These are phyloP conservation scores for Pseudomassariella vexata DNA, from an alignment of 2,329 filamentous ascomycete genomes.

Conservation along the genomic window DNA sequence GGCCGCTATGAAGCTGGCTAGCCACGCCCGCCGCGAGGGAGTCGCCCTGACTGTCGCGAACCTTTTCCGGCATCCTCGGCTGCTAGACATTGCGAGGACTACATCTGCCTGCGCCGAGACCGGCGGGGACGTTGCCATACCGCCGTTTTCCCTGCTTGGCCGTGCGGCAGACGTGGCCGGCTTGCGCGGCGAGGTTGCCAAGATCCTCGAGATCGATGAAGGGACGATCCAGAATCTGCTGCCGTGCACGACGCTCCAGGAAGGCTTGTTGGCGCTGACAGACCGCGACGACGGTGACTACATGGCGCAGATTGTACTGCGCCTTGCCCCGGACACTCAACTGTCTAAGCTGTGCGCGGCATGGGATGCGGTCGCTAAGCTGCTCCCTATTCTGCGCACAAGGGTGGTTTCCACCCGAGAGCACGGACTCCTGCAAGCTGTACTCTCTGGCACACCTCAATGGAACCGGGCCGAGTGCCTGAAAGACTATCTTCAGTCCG, in stretches of 20 bases:
- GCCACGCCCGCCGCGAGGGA: conserved; percentile 33
- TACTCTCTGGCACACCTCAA: no score
- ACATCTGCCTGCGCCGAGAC: no score
- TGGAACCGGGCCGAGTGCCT: no score
- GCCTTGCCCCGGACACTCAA: conserved; percentile 3
- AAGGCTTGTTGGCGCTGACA: conserved; percentile 2
- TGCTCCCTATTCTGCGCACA: conserved; percentile 3
- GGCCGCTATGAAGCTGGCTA: conserved; percentile 29
- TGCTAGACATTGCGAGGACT: conserved; percentile 17
- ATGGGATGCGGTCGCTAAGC: conserved; percentile 4
- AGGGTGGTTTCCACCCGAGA: conserved; percentile 1
- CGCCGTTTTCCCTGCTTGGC: no score
- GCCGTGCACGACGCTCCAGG: conserved; percentile 5
- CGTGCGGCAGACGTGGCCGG: conserved; percentile 1
- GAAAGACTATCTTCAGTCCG: no score
- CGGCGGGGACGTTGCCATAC: conserved; percentile 2
- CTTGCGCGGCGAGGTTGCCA: conserved; percentile 2
- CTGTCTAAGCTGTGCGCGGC: conserved; percentile 3
- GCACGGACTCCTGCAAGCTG: no score
- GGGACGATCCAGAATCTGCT: conserved; percentile 3
- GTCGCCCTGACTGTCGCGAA: conserved; percentile 39
- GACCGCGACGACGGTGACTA: not conserved
- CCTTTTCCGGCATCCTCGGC: conserved; percentile 32
- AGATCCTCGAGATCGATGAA: conserved; percentile 6
- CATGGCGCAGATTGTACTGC: conserved; percentile 5